Base-by-base conservation (phyloP, 1,284 basidiomycete genomes). In the Sanguinoderma infundibulare region DNA sequence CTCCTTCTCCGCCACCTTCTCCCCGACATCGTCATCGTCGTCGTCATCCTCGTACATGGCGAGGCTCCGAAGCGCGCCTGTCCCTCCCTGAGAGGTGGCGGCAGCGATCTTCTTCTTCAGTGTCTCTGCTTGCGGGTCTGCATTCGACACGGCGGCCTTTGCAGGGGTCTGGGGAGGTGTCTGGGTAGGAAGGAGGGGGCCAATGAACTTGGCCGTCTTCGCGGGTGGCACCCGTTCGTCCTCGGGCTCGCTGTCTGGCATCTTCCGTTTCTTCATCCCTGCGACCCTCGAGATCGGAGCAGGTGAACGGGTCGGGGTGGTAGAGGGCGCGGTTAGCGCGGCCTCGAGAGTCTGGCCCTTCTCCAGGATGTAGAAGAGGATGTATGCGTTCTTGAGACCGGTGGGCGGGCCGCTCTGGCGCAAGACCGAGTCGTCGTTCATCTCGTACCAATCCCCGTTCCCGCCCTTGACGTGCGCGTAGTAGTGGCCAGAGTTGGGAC, bases 401-500 rank as follows among this genome's bases (percentile, higher is more conserved):
- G 87, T 77, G 5, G 89, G 87, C 6, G 81, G 69, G 20, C 73
- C 67, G 26, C 70, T 65, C 65, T 77, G 60, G 53, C 77, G 70
- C 35, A 81, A 81, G 39, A 96, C 90, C 42, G 81, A 80, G 40
- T 96, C 94, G 77, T 99, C 98, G 77, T 99, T 98, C 89, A 96
- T 96, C 76, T 95, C 87, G 75, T 86, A 91, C 96, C 96, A 98
- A 57, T 78, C 79, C 3, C 89, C 91, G 36, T 85, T 80, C 22
- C 83, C 84, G 49, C 86, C 84, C 72, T 89, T 93, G 69, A 98
- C 89, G 69, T 89, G 90, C 6, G 97, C 91, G 65, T 90, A 96
- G 77, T 99, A 99, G 75, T 99, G 98, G 0, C 98, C 98, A 2
- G 94, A 97, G 72, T 98, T 94, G 14, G 96, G 94, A 2, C 96